Evolutionary conservation across 352 stramenopile species (phyloP).

Genomic region (Blastocystis sp.): DNA sequence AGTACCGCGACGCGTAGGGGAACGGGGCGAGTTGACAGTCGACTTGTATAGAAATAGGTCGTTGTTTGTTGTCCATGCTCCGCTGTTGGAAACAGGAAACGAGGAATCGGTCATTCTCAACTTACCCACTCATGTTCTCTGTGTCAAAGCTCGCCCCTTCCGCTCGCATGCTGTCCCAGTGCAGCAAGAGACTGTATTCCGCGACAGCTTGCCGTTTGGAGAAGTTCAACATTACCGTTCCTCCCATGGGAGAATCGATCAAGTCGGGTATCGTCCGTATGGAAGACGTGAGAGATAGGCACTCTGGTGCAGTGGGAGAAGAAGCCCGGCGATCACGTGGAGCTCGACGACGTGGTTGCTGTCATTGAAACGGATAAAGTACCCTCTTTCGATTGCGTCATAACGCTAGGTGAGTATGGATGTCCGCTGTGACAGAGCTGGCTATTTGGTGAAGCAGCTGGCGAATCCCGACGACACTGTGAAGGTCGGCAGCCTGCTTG

Average conservation of each 20-base stretch:
- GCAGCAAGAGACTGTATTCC: background rate
- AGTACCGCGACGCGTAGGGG: background rate
- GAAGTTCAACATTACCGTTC: conserved; percentile 66
- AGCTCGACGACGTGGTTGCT: conserved; percentile 67
- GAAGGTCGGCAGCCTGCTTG: conserved; percentile 26
- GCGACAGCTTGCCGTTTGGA: conserved; percentile 4
- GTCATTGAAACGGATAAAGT: conserved; percentile 70
- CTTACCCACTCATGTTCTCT: conserved; percentile 7
- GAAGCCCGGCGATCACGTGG: conserved; percentile 37
- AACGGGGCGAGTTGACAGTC: background rate
- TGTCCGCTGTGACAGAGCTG: conserved; percentile 64
- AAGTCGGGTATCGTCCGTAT: conserved; percentile 13
- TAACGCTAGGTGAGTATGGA: conserved; percentile 67
- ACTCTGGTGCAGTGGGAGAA: conserved; percentile 69
- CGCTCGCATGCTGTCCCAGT: background rate
- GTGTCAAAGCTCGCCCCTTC: background rate
- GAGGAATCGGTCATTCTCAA: background rate
- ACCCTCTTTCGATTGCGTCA: background rate
- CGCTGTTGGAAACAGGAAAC: background rate
- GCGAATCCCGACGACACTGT: conserved; percentile 57
- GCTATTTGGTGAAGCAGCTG: conserved; percentile 49
- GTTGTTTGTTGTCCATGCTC: background rate
- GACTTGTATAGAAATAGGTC: background rate
- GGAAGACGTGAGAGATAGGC: conserved; percentile 15
- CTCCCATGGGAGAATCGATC: conserved; percentile 67